Percentiles rank a stretch among this genome's conserved stretches.
phyloP scores from a whole-genome alignment of 2,329 filamentous ascomycete genomes.

The Fusarium poae region DNA sequence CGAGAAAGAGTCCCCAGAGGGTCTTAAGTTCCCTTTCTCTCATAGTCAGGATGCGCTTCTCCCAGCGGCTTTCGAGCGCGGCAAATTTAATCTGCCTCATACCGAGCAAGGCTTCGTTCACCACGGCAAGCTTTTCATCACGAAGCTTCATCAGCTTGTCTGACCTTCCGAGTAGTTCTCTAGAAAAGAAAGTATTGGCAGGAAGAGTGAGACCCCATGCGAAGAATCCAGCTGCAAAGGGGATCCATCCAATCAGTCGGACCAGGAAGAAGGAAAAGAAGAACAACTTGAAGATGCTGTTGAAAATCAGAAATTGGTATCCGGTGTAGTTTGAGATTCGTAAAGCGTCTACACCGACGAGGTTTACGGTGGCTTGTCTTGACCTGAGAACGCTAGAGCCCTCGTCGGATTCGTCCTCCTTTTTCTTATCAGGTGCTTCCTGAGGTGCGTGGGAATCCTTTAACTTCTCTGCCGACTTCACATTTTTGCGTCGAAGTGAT shows the following conservation, averaged over 20 bases:
- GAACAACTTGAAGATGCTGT: slow-evolving; percentile 71
- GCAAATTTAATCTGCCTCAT: slow-evolving; percentile 90
- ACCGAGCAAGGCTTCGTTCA: slow-evolving; percentile 82
- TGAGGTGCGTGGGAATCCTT: slow-evolving; percentile 53
- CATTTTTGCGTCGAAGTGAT: slow-evolving; percentile 80
- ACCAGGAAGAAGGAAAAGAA: slow-evolving; percentile 76
- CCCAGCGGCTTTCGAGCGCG: slow-evolving; percentile 80
- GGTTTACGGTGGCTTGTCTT: slow-evolving; percentile 79
- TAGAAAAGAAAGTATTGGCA: slow-evolving; percentile 76
- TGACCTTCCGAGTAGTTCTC: slow-evolving; percentile 73
- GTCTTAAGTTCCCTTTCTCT: slow-evolving; percentile 75
- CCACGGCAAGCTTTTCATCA: slow-evolving; percentile 79
- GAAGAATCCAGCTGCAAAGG: slow-evolving; percentile 73
- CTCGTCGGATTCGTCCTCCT: slow-evolving; percentile 62
- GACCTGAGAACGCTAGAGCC: slow-evolving; percentile 57
- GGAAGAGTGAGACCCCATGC: slow-evolving; percentile 75
- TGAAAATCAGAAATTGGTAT: slow-evolving; percentile 74
- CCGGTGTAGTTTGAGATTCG: slow-evolving; percentile 77
- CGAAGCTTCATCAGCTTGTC: slow-evolving; percentile 80
- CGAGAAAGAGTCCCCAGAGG: slow-evolving; percentile 75
- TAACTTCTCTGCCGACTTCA: slow-evolving; percentile 71
- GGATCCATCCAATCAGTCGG: slow-evolving; percentile 78
- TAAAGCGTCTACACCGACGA: slow-evolving; percentile 81
- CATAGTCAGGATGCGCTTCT: slow-evolving; percentile 72
- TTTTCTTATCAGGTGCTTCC: slow-evolving; percentile 61